Conservation (phyloP, 139 green algal genomes). For the Pseudopediastrum boryanum region DNA sequence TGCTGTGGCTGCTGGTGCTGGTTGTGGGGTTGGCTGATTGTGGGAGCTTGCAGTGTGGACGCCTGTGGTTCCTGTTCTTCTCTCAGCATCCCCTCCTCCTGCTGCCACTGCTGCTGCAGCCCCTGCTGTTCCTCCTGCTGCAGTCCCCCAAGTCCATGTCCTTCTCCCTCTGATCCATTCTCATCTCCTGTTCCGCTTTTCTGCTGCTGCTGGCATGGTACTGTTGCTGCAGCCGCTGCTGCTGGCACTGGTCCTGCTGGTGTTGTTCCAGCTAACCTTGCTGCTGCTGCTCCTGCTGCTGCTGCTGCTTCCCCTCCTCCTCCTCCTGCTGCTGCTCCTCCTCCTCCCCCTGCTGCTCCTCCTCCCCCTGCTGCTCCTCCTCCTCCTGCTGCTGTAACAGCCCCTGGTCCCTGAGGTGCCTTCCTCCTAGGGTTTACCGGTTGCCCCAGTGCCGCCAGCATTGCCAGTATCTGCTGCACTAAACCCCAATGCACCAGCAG, state of each 20-base stretch:
- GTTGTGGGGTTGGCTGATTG: not conserved
- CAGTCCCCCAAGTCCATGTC: not conserved
- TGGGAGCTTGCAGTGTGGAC: not conserved
- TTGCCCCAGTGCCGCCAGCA: slow-evolving; percentile 45
- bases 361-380: not conserved
- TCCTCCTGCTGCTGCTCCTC: not conserved
- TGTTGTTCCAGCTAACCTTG: not conserved
- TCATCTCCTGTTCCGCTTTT: not conserved
- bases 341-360: not conserved
- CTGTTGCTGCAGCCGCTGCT: not conserved
- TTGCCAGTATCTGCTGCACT: slow-evolving; percentile 31
- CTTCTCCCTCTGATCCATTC: not conserved
- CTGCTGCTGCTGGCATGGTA: not conserved
- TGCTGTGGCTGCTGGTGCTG: slow-evolving; percentile 8
- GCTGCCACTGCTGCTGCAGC: not conserved
- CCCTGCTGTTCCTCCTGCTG: not conserved
- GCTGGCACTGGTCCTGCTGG: not conserved
- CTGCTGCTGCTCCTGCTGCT: slow-evolving; percentile 6
- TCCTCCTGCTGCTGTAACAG: slow-evolving; percentile 39
- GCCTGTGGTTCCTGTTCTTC: not conserved
- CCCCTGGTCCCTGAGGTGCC: slow-evolving; percentile 34
- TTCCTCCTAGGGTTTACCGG: not conserved
- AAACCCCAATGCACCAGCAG: slow-evolving; percentile 10
- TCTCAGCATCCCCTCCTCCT: not conserved
- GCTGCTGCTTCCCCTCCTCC: not conserved